Evolutionary conservation across 1,139 yeast species (phyloP).

Genomic region (Taphrina communis): DNA sequence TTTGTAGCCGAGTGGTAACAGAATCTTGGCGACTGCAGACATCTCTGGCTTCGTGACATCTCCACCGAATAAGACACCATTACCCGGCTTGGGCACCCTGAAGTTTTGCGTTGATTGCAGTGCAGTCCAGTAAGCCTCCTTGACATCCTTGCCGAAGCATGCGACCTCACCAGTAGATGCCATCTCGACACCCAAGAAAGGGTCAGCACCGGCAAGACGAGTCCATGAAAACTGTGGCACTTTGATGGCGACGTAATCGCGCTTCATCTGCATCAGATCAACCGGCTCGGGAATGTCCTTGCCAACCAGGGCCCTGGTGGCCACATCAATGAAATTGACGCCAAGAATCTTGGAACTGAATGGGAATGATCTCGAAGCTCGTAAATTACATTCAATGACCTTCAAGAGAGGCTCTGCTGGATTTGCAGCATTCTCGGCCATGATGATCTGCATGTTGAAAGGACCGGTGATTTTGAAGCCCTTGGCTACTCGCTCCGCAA

Average conservation of each 20-base stretch:
- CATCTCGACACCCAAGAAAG: conserved; percentile 98
- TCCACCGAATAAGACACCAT: conserved; percentile 92
- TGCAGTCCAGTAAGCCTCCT: conserved; percentile 97
- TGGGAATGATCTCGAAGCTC: conserved; percentile 99
- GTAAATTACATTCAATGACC: conserved; percentile 97
- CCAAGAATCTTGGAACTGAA: conserved; percentile 97
- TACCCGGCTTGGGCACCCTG: conserved; percentile 86
- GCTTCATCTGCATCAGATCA: conserved; percentile 65
- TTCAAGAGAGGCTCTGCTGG: conserved; percentile 64
- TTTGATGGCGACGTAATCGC: conserved; percentile 87
- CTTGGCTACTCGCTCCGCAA: conserved; percentile 88
- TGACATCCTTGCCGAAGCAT: conserved; percentile 81
- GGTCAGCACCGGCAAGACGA: conserved; percentile 98
- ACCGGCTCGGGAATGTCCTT: conserved; percentile 72
- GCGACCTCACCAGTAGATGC: conserved; percentile 99
- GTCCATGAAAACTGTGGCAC: conserved; percentile 98
- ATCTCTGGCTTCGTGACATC: conserved; percentile 74
- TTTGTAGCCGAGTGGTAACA: conserved; percentile 79
- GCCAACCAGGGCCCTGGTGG: conserved; percentile 82
- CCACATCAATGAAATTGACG: conserved; percentile 89
- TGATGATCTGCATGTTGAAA: conserved; percentile 95
- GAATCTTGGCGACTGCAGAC: conserved; percentile 71
- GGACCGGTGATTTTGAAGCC: conserved; percentile 99
- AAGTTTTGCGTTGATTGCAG: conserved; percentile 97
- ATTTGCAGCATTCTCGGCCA: conserved; percentile 57